Percentiles rank a stretch among this genome's conserved stretches.
These are phyloP conservation scores for Haematococcus lacustris DNA, from an alignment of 139 green algal genomes.

Conservation along the genomic window DNA sequence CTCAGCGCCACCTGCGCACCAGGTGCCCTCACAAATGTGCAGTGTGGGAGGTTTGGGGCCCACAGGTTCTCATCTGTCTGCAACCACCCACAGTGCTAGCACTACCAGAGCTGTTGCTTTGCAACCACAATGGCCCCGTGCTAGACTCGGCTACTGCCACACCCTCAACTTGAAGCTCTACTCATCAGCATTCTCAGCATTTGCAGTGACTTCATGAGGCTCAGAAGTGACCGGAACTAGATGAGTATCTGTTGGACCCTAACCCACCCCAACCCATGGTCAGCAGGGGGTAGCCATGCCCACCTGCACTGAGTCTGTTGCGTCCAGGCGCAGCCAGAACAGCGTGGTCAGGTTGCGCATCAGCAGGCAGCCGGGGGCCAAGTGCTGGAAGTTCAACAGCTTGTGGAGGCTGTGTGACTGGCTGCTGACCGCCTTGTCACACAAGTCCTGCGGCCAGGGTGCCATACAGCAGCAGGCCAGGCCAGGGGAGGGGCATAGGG, in stretches of 20 bases:
- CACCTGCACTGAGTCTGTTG: not conserved
- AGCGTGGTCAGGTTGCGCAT: conserved; percentile 50
- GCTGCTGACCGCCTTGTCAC: conserved; percentile 37
- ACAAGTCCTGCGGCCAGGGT: conserved; percentile 48
- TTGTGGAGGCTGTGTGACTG: conserved; percentile 62
- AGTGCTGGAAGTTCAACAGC: conserved; percentile 60
- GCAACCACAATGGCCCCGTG: not conserved
- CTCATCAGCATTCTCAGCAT: not conserved
- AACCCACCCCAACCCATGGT: too few relatives aligned
- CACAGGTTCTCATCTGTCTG: not conserved
- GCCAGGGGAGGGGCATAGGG: not conserved
- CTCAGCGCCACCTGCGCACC: not conserved
- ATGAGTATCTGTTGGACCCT: too few relatives aligned
- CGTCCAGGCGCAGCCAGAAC: conserved; percentile 33
- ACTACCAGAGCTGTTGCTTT: not conserved
- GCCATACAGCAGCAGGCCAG: not conserved
- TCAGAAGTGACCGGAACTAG: too few relatives aligned
- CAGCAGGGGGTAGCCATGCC: not conserved
- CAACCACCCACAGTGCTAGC: not conserved
- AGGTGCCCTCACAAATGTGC: not conserved
- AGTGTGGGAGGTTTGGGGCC: not conserved
- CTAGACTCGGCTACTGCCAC: not conserved
- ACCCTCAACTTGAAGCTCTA: not conserved
- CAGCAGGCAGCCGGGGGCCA: conserved; percentile 58
- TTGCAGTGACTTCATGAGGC: too few relatives aligned